phyloP scores from a whole-genome alignment of 495 filamentous ascomycete species.

The Ramalina peruviana region DNA sequence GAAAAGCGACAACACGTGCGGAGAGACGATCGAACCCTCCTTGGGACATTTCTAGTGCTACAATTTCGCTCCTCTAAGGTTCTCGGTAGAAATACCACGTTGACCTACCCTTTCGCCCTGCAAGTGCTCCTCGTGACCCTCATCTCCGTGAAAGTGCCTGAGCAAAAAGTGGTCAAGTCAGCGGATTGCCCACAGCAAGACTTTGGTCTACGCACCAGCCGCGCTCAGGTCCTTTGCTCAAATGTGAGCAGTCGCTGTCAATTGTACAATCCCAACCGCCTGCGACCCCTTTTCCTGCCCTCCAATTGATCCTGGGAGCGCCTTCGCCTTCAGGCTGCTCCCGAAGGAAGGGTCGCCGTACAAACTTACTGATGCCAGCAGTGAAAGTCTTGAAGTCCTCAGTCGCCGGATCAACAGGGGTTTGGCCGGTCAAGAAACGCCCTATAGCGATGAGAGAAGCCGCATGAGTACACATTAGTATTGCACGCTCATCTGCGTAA shows the following conservation, averaged over 20 bases:
- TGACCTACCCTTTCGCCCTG: too few species aligned
- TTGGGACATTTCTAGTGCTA: too few species aligned
- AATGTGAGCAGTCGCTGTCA: slow-evolving; percentile 72
- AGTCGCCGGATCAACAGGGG: slow-evolving; percentile 50
- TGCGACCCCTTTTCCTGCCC: slow-evolving; percentile 48
- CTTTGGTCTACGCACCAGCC: slow-evolving; percentile 47
- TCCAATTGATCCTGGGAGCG: slow-evolving; percentile 41
- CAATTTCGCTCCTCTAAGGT: too few species aligned
- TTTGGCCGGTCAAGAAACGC: slow-evolving; percentile 57
- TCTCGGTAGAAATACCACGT: too few species aligned
- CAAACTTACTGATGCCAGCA: slow-evolving; percentile 58
- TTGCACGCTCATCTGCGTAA: slow-evolving; percentile 22
- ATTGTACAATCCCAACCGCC: slow-evolving; percentile 68
- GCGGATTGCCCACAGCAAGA: slow-evolving; percentile 9
- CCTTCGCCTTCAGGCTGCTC: slow-evolving; percentile 21
- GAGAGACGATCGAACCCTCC: too few species aligned
- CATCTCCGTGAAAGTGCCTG: slow-evolving; percentile 67
- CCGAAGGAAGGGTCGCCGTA: slow-evolving; percentile 15
- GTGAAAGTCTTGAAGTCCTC: slow-evolving; percentile 86
- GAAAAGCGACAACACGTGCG: too few species aligned
- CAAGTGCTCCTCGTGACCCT: slow-evolving; percentile 36
- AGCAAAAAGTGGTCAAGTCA: slow-evolving; percentile 2
- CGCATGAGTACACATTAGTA: slow-evolving; percentile 83
- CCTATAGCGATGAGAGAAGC: slow-evolving; percentile 78
- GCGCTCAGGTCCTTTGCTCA: slow-evolving; percentile 70